Evolutionary conservation across 495 filamentous ascomycete genomes (phyloP).

Genomic region (Corynascus novoguineensis): DNA sequence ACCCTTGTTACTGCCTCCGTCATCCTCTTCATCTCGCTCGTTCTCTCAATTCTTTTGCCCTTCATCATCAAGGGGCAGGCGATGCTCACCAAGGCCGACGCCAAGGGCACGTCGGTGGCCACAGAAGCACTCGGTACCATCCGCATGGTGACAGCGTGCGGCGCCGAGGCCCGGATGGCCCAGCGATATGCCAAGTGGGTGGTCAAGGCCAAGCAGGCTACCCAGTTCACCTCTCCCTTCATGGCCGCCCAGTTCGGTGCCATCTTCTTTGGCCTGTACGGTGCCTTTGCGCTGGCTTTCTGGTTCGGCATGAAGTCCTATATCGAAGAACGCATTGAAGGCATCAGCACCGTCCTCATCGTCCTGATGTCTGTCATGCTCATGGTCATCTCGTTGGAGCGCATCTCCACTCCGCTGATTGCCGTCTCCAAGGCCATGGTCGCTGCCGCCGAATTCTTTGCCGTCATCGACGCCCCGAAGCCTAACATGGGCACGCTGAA

Average conservation of each 20-base stretch:
- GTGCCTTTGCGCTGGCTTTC: slow-evolving; percentile 44
- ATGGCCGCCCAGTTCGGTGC: slow-evolving; percentile 36
- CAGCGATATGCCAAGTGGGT: slow-evolving; percentile 52
- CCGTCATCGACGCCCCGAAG: slow-evolving; percentile 51
- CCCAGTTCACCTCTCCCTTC: slow-evolving; percentile 44
- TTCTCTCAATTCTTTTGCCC: slow-evolving; percentile 50
- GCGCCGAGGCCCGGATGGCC: slow-evolving; percentile 51
- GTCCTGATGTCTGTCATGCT: slow-evolving; percentile 55
- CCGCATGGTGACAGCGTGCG: slow-evolving; percentile 59
- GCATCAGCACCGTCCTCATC: slow-evolving; percentile 45
- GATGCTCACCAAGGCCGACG: slow-evolving; percentile 35
- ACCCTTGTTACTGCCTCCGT: slow-evolving; percentile 53
- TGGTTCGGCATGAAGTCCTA: slow-evolving; percentile 48
- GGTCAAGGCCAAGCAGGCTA: slow-evolving; percentile 49
- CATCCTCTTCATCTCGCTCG: slow-evolving; percentile 51
- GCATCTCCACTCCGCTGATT: slow-evolving; percentile 48
- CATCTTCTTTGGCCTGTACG: slow-evolving; percentile 41
- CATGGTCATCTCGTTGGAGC: slow-evolving; percentile 47
- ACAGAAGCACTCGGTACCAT: slow-evolving; percentile 52
- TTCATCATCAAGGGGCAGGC: slow-evolving; percentile 53
- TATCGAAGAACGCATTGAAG: slow-evolving; percentile 35
- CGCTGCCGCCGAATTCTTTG: slow-evolving; percentile 52
- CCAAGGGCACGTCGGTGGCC: slow-evolving; percentile 53
- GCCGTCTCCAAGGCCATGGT: slow-evolving; percentile 49
- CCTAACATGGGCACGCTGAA: slow-evolving; percentile 41